Evolutionary conservation across 2,329 filamentous ascomycete species (phyloP), one percentile per base, ranked within the genome.

Genomic region (Sporothrix humicola): DNA sequence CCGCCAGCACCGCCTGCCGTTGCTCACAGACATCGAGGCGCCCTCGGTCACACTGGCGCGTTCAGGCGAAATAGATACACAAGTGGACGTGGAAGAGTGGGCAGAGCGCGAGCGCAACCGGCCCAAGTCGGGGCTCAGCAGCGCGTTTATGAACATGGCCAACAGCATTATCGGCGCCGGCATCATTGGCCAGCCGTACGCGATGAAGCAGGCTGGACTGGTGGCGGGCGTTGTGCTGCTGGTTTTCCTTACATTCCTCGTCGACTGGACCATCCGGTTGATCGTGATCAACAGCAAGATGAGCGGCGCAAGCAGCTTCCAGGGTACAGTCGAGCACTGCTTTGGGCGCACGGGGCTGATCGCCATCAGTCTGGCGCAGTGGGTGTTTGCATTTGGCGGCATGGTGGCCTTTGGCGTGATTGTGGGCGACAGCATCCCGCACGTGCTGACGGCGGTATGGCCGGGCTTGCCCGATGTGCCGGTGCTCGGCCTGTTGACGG

Each of bases 91-190:
- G 37, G 81, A 85, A 71, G 74, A 23, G 44, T 86, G 85, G 82
- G 86, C 85, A 5, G 85, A 87, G 77, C 83, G 84, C 48, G 88
- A 91, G 80, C 85, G 86, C 73, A 79, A 79, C 56, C 87, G 95
- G 73, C 94, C 95, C 65, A 95, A 95, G 83, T 97, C 93, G 73
- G 92, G 92, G 5, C 87, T 98, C 83, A 87, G 88, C 75, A 93
- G 92, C 80, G 95, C 96, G 2, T 98, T 99, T 78, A 97, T 98
- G 94, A 99, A 99, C 83, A 99, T 99, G 96, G 95, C 96, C 76
- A 99, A 99, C 84, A 97, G 93, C 78, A 99, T 99, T 81, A 98
- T 99, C 77, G 90, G 90, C 54, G 90, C 90, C 1, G 90, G 90
- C 71, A 92, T 92, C 81, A 91, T 92, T 79, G 90, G 93, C 3